phyloP scores from a whole-genome alignment of 1,139 yeast genomes.

The Debaryomyces subglobosus region DNA sequence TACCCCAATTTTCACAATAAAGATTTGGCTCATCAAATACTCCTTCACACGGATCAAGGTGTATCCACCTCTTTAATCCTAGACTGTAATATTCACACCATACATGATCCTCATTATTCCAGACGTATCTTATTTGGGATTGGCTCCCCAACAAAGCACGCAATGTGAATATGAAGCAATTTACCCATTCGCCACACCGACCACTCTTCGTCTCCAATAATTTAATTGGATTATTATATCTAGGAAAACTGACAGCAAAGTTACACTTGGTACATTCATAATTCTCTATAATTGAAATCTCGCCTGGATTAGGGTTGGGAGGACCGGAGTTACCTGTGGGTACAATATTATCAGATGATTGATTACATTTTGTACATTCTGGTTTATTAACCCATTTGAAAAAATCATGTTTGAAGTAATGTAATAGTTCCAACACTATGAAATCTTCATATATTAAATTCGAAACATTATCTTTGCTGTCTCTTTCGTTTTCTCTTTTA shows the following conservation, averaged over 20 bases:
- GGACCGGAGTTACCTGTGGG: slow-evolving; percentile 18
- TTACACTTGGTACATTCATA: slow-evolving; percentile 62
- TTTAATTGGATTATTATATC: slow-evolving; percentile 70
- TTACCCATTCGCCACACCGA: slow-evolving; percentile 96
- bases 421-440: slow-evolving; percentile 65
- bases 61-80: slow-evolving; percentile 72
- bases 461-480: slow-evolving; percentile 6
- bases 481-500: slow-evolving; percentile 22
- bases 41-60: slow-evolving; percentile 86
- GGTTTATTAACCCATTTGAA: slow-evolving; percentile 85
- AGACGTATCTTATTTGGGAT: slow-evolving; percentile 65
- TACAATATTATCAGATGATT: slow-evolving; percentile 17
- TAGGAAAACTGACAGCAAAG: slow-evolving; percentile 59
- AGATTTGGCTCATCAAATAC: slow-evolving; percentile 79
- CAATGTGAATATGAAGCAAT: slow-evolving; percentile 72
- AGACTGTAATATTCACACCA: slow-evolving; percentile 90
- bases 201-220: slow-evolving; percentile 68
- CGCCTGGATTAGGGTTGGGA: slow-evolving; percentile 31
- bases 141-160: slow-evolving; percentile 60
- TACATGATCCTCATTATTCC: slow-evolving; percentile 93
- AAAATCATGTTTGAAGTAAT: slow-evolving; percentile 79
- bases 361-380: slow-evolving; percentile 55
- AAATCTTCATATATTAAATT: slow-evolving; percentile 62
- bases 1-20: slow-evolving; percentile 88
- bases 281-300: slow-evolving; percentile 51